phyloP scores from a whole-genome alignment of 2,329 filamentous ascomycete species.

The Xylariales sp. region DNA sequence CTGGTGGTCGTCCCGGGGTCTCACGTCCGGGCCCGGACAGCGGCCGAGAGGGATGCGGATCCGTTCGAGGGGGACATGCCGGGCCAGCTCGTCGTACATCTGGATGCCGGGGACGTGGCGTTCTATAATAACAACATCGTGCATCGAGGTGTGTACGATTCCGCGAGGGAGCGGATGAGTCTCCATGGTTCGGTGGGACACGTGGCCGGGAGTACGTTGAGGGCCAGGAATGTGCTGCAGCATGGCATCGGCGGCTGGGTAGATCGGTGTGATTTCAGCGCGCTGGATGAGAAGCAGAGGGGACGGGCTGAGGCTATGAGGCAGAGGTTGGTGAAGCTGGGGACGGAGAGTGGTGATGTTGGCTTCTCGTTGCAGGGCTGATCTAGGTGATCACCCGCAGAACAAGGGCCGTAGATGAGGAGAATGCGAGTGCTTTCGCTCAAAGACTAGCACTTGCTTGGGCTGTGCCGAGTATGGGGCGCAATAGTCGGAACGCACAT shows the following conservation, averaged over 20 bases:
- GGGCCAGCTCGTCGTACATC: conserved; percentile 58
- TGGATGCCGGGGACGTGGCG: conserved; percentile 71
- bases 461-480: too few relatives aligned
- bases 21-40: conserved; percentile 67
- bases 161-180: conserved; percentile 58
- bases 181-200: conserved; percentile 69
- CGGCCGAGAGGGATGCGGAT: conserved; percentile 60
- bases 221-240: conserved; percentile 70
- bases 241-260: conserved; percentile 69
- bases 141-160: conserved; percentile 64
- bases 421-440: too few relatives aligned
- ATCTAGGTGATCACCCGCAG: too few relatives aligned
- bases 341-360: conserved; percentile 53
- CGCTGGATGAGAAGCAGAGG: conserved; percentile 37
- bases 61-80: conserved; percentile 60
- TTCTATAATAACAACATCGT: conserved; percentile 92
- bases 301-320: conserved; percentile 60
- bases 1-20: conserved; percentile 74
- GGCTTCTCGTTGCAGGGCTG: conserved; percentile 58
- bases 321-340: conserved; percentile 56
- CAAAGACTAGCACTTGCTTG: too few relatives aligned
- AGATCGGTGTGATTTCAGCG: conserved; percentile 49
- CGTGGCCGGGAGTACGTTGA: conserved; percentile 43
- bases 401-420: too few relatives aligned
- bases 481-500: too few relatives aligned